A percentile compares a stretch with the other conserved stretches of the same genome.
phyloP scores from a whole-genome alignment of 352 stramenopile genomes.

The Phytophthora cryptogea region DNA sequence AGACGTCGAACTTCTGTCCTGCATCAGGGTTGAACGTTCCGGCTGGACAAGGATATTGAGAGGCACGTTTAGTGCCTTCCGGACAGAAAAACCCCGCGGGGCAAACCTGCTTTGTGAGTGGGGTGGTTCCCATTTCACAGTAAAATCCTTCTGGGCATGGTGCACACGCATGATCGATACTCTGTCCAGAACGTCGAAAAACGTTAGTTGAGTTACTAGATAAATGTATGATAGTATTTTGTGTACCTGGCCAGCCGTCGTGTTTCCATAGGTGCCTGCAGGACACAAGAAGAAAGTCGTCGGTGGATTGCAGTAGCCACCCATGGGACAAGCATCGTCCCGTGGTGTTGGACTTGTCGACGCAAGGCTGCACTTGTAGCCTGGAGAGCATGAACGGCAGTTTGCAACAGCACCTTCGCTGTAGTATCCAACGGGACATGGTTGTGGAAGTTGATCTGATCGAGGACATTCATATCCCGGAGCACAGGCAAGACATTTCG shows the following conservation, averaged over 20 bases:
- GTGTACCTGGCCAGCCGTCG: constrained; percentile 72
- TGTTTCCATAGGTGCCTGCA: constrained; percentile 85
- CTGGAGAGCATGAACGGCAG: constrained; percentile 63
- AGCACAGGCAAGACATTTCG: constrained; percentile 65
- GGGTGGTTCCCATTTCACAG: constrained; percentile 80
- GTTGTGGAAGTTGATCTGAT: constrained; percentile 69
- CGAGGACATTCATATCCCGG: constrained; percentile 86
- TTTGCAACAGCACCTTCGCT: constrained; percentile 76
- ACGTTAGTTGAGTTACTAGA: background rate
- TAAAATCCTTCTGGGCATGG: constrained; percentile 76
- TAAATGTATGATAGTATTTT: background rate
- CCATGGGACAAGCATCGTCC: constrained; percentile 86
- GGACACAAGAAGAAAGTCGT: constrained; percentile 88
- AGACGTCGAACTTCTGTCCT: constrained; percentile 57
- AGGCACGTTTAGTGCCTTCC: constrained; percentile 60
- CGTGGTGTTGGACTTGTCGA: constrained; percentile 80
- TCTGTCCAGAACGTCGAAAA: constrained; percentile 39
- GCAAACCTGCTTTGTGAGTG: constrained; percentile 64
- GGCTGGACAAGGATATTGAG: constrained; percentile 82
- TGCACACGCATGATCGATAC: constrained; percentile 76
- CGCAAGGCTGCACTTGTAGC: constrained; percentile 82
- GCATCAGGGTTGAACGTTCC: constrained; percentile 81
- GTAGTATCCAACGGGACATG: constrained; percentile 89
- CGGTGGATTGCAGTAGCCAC: constrained; percentile 88
- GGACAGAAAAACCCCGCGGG: constrained; percentile 76